Evolutionary conservation across 1,284 basidiomycete genomes (phyloP).

Genomic region (Leccinum griseonigrum): DNA sequence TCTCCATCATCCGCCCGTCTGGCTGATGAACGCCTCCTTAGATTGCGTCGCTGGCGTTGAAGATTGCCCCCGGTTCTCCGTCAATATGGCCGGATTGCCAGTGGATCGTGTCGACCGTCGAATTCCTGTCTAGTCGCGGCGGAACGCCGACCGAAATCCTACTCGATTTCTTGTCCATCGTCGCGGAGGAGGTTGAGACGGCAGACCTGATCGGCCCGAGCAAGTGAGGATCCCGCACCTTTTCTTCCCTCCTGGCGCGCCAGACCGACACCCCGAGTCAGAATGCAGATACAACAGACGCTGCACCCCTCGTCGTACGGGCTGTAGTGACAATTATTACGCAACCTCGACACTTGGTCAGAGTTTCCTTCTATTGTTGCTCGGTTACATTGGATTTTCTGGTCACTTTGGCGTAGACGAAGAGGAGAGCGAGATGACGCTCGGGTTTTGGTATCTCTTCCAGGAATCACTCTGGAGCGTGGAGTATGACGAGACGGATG

Average conservation of each 20-base stretch:
- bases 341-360: constrained; percentile 21
- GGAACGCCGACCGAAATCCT: constrained; percentile 56
- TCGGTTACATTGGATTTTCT: constrained; percentile 29
- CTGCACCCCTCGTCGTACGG: constrained; percentile 66
- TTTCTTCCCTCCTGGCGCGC: constrained; percentile 4
- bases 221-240: constrained; percentile 51
- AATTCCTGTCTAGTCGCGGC: constrained; percentile 53
- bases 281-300: constrained; percentile 64
- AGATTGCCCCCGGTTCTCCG: constrained; percentile 53
- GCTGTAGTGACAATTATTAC: constrained; percentile 58
- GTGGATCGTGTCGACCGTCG: constrained; percentile 65
- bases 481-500: constrained; percentile 54
- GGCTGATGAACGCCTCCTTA: constrained; percentile 26
- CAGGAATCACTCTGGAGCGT: constrained; percentile 84
- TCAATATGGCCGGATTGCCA: constrained; percentile 57
- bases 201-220: constrained; percentile 73
- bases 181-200: constrained; percentile 74
- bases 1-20: not conserved
- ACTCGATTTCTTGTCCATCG: constrained; percentile 79
- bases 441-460: constrained; percentile 85
- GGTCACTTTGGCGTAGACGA: constrained; percentile 69
- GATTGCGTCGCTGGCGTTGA: constrained; percentile 75
- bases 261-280: constrained; percentile 29
- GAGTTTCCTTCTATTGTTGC: no score
- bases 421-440: constrained; percentile 80